Conservation (phyloP, 2,329 filamentous ascomycete species). For the Pochonia chlamydosporia region DNA sequence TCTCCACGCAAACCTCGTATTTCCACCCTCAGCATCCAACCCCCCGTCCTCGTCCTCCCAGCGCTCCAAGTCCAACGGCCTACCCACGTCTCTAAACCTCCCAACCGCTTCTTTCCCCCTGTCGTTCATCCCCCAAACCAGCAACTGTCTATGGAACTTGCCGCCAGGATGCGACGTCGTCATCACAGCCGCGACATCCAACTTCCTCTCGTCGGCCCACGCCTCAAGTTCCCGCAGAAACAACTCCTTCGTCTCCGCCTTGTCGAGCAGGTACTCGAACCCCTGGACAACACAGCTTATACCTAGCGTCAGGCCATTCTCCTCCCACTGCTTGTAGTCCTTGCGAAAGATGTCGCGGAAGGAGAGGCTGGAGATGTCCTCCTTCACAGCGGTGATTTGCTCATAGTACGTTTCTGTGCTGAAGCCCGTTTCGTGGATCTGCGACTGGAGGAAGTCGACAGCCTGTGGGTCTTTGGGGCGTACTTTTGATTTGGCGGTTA, state of each 20-base stretch:
- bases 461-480: conserved; percentile 55
- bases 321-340: conserved; percentile 78
- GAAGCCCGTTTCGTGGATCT: conserved; percentile 37
- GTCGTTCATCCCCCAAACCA: conserved; percentile 57
- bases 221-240: conserved; percentile 43
- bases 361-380: conserved; percentile 55
- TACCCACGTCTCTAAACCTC: conserved; percentile 43
- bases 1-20: conserved; percentile 58
- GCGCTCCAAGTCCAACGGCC: conserved; percentile 45
- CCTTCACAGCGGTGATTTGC: conserved; percentile 58
- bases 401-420: conserved; percentile 51
- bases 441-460: conserved; percentile 51
- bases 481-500: conserved; percentile 59
- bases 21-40: conserved; percentile 20
- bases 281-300: conserved; percentile 59
- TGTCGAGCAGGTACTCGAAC: conserved; percentile 53
- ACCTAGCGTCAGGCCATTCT: conserved; percentile 53
- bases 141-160: conserved; percentile 58
- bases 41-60: conserved; percentile 48
- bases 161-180: conserved; percentile 54
- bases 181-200: conserved; percentile 65
- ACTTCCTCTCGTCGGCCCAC: conserved; percentile 49
- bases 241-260: conserved; percentile 38
- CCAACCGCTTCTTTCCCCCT: conserved; percentile 43
- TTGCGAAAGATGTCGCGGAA: conserved; percentile 68